Conservation (phyloP, 2,329 filamentous ascomycete species). For the Hypoxylon sp. region DNA sequence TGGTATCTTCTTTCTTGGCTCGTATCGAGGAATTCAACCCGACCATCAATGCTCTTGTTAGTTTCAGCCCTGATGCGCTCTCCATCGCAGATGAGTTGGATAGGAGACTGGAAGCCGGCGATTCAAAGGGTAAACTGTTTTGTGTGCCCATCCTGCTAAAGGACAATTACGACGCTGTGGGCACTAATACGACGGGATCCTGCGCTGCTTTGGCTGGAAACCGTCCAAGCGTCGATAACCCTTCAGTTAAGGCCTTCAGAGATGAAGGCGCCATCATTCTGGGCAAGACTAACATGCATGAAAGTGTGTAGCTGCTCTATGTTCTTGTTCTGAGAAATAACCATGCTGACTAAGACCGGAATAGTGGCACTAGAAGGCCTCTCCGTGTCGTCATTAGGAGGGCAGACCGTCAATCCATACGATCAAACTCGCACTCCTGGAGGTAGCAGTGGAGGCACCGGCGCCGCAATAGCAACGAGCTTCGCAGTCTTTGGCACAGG, state of each 20-base stretch:
- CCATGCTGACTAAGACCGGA: constrained; percentile 17
- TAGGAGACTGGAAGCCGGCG: constrained; percentile 60
- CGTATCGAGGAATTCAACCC: constrained; percentile 71
- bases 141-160: constrained; percentile 75
- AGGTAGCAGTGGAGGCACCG: constrained; percentile 74
- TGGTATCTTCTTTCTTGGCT: constrained; percentile 69
- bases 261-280: constrained; percentile 69
- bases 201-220: constrained; percentile 65
- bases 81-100: constrained; percentile 66
- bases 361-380: constrained; percentile 72
- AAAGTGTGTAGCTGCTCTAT: constrained; percentile 53
- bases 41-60: constrained; percentile 69
- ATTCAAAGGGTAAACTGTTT: constrained; percentile 67
- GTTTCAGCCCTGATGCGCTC: constrained; percentile 62
- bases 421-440: constrained; percentile 73
- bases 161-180: constrained; percentile 72
- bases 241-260: constrained; percentile 65
- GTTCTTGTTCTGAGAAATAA: background rate
- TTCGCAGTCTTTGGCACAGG: constrained; percentile 72
- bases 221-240: constrained; percentile 62
- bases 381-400: constrained; percentile 72
- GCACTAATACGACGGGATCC: constrained; percentile 71
- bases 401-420: constrained; percentile 76
- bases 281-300: constrained; percentile 74
- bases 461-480: constrained; percentile 68